Evolutionary conservation across 169 alveolate genomes (phyloP).

Genomic region (Neospora caninum): DNA sequence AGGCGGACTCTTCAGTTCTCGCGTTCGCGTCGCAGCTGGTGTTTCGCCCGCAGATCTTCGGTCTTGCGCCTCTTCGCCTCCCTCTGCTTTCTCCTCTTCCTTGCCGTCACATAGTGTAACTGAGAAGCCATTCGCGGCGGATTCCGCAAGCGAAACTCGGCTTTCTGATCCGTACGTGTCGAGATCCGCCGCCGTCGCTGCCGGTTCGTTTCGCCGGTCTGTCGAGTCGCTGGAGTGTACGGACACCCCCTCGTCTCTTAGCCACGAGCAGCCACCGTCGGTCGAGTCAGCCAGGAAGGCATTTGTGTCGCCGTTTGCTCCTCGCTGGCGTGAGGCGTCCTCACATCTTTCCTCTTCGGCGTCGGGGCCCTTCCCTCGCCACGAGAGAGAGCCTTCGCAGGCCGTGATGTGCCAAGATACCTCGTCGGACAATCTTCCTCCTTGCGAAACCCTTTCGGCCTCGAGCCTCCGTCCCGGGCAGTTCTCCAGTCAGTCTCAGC

Average conservation of each 20-base stretch:
- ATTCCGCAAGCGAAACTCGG: neutral
- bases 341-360: neutral
- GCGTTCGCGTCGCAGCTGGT: neutral
- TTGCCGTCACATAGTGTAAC: neutral
- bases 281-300: neutral
- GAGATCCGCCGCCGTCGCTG: neutral
- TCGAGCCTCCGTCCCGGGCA: no score
- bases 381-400: no score
- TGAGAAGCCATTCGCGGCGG: neutral
- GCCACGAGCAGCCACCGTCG: neutral
- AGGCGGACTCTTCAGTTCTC: slow-evolving; percentile 13
- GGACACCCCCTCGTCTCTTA: neutral
- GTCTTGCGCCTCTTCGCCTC: neutral
- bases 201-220: neutral
- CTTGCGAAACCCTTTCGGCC: no score
- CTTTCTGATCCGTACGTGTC: neutral
- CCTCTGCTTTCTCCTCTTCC: neutral
- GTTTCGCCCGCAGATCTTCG: neutral
- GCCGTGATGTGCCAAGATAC: no score
- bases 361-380: no score
- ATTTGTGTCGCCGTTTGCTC: neutral
- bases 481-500: no score
- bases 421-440: no score
- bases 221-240: neutral
- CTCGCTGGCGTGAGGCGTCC: neutral